A percentile compares a stretch with the other conserved stretches of the same genome.
These are phyloP conservation scores for Hyparrhenia diplandra DNA, from an alignment of 176 grass and related monocot genomes.

Conservation along the genomic window DNA sequence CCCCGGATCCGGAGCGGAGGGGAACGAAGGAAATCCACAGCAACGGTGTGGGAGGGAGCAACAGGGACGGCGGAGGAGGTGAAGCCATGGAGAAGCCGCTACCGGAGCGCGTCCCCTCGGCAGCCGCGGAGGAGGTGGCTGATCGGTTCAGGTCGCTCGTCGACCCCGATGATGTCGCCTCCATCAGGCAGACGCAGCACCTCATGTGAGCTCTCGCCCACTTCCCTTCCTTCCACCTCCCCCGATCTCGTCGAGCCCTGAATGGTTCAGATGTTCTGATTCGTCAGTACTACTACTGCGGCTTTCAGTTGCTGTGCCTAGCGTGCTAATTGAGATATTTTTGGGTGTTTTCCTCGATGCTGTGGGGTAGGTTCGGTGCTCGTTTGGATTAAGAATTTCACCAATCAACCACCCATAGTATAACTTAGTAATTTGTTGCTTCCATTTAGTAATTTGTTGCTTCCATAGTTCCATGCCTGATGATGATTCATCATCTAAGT, in stretches of 20 bases:
- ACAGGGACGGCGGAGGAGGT: background rate
- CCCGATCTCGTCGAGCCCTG: background rate
- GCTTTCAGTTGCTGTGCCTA: background rate
- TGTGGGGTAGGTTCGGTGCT: no score
- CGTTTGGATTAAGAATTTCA: no score
- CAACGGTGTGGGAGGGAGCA: no score
- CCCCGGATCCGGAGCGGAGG: no score
- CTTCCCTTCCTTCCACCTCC: no score
- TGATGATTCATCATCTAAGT: background rate
- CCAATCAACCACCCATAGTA: no score
- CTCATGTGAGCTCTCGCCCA: constrained; percentile 41
- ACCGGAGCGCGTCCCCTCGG: constrained; percentile 31
- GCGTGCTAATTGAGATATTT: no score
- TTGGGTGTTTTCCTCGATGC: no score
- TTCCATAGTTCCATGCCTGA: background rate
- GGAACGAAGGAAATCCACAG: no score
- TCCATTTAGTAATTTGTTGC: background rate
- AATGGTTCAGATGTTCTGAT: background rate
- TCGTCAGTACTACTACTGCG: background rate
- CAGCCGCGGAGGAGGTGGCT: constrained; percentile 52
- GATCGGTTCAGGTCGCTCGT: constrained; percentile 54
- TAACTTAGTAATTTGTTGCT: background rate
- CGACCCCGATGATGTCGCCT: constrained; percentile 38
- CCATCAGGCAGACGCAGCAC: constrained; percentile 63
- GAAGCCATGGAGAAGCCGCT: constrained; percentile 24